These are phyloP conservation scores for Hymenoscyphus fraxineus DNA, from an alignment of 2,329 filamentous ascomycete genomes.

Conservation along the genomic window DNA sequence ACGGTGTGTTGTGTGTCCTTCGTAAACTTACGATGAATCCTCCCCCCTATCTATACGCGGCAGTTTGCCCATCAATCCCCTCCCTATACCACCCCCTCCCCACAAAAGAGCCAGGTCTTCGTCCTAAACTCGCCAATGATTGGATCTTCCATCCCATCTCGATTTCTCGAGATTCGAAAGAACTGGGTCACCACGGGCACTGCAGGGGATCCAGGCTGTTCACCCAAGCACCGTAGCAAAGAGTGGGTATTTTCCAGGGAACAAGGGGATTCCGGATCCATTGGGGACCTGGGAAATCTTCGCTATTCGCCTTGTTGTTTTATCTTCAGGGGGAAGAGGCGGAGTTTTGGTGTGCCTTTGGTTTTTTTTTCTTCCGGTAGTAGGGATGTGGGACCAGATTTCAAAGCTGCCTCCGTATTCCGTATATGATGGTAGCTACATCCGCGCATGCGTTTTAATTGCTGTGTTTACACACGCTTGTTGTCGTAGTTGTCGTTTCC, in stretches of 20 bases:
- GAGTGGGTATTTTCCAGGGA: background rate
- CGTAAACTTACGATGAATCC: no score
- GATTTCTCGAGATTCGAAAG: no score
- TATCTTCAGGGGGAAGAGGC: background rate
- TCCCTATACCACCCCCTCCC: background rate
- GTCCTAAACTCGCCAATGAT: background rate
- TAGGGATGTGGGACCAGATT: background rate
- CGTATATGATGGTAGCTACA: background rate
- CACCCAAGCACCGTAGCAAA: background rate
- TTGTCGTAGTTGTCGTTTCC: background rate
- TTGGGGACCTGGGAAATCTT: background rate
- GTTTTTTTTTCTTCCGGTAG: background rate
- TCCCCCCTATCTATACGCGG: background rate
- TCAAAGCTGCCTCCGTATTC: background rate
- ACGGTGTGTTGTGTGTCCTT: no score
- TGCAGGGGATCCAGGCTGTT: background rate
- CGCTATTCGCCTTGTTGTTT: background rate
- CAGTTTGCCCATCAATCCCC: background rate
- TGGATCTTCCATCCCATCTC: background rate
- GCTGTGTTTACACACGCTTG: background rate
- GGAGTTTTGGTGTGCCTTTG: background rate
- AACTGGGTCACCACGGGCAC: background rate
- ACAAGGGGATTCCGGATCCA: background rate
- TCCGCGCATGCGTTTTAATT: background rate
- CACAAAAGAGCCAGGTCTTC: background rate